Conservation (phyloP, 1,284 basidiomycete genomes). For the Volvariella volvacea region DNA sequence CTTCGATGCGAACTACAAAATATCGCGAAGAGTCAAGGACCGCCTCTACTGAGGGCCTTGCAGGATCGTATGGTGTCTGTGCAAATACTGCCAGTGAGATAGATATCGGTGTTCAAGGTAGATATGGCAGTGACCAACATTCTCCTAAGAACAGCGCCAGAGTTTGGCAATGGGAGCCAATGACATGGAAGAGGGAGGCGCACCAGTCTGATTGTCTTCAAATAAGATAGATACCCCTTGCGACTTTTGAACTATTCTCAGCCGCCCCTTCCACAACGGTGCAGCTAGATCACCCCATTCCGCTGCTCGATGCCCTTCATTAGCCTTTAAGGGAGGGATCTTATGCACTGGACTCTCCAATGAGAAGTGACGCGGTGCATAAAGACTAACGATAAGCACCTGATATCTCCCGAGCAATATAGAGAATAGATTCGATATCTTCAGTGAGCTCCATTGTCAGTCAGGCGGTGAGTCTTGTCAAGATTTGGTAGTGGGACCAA, state of each 20-base stretch:
- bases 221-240: constrained; percentile 56
- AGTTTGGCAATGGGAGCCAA: neutral
- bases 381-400: constrained; percentile 33
- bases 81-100: constrained; percentile 68
- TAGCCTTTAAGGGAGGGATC: constrained; percentile 76
- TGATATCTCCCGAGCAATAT: constrained; percentile 81
- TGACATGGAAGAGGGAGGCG: constrained; percentile 12
- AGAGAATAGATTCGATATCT: constrained; percentile 80
- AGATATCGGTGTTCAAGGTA: neutral
- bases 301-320: constrained; percentile 80
- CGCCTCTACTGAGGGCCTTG: constrained; percentile 84
- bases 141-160: constrained; percentile 38
- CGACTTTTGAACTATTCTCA: constrained; percentile 75
- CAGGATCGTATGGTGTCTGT: constrained; percentile 79
- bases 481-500: constrained; percentile 4
- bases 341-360: constrained; percentile 52
- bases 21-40: constrained; percentile 96
- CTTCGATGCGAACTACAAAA: constrained; percentile 91
- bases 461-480: constrained; percentile 2
- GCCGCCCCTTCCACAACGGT: constrained; percentile 87
- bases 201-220: constrained; percentile 74
- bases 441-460: constrained; percentile 53
- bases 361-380: constrained; percentile 10
- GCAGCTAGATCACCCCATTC: constrained; percentile 80
- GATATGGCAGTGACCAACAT: constrained; percentile 31